Conservation (phyloP, 2,329 filamentous ascomycete species). For the Colletotrichum coccodes region DNA sequence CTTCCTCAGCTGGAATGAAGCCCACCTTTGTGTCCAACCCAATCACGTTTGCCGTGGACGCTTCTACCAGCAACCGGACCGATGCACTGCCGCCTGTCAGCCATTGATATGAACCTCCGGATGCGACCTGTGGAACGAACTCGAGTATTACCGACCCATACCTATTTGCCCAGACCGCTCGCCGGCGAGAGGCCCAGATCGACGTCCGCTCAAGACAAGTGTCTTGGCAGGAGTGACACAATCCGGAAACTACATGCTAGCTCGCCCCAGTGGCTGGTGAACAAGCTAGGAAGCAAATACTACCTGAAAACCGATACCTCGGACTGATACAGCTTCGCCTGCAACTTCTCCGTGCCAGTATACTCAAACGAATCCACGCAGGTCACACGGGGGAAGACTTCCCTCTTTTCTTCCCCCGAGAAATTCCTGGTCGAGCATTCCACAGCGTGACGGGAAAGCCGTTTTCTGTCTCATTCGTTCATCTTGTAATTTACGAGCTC, state of each 20-base stretch:
- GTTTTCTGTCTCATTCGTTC: not conserved
- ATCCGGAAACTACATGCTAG: not conserved
- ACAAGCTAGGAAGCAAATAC: not conserved
- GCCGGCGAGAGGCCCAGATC: conserved; percentile 12
- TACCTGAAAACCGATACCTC: not conserved
- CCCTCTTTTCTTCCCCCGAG: not conserved
- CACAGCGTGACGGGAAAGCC: not conserved
- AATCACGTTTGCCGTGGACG: not conserved
- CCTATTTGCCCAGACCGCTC: conserved; percentile 1
- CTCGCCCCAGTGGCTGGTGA: not conserved
- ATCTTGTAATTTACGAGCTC: not conserved
- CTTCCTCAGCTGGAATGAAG: no score
- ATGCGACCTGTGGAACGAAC: not conserved
- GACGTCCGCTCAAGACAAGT: conserved; percentile 8
- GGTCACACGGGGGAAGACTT: not conserved
- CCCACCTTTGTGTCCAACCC: no score
- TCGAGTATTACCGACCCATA: not conserved
- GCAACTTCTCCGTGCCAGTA: not conserved
- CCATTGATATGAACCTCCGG: not conserved
- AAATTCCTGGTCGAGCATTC: not conserved
- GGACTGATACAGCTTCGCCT: not conserved
- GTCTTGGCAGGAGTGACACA: conserved; percentile 13
- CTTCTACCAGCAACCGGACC: not conserved
- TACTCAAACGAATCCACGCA: no score
- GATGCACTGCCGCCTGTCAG: not conserved